These are phyloP conservation scores for Trametes villosa DNA, from an alignment of 768 basidiomycete species.

Conservation along the genomic window DNA sequence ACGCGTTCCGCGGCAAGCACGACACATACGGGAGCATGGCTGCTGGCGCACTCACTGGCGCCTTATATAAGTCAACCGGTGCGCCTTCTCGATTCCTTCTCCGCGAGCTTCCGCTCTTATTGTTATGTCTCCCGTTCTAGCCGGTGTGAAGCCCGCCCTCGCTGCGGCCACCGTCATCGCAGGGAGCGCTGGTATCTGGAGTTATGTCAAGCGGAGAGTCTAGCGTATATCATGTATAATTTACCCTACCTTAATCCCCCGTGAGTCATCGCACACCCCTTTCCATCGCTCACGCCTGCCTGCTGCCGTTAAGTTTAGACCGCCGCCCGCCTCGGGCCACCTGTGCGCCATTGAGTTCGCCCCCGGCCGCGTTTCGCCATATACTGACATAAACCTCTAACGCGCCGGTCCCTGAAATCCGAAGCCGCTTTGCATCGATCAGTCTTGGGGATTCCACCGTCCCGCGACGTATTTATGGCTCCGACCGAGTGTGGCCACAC, in stretches of 20 bases:
- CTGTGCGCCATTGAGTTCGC: slow-evolving; percentile 17
- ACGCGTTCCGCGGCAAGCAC: slow-evolving; percentile 86
- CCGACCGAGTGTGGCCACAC: slow-evolving; percentile 15
- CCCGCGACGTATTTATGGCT: slow-evolving; percentile 21
- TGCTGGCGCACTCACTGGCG: slow-evolving; percentile 90
- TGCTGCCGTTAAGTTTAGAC: slow-evolving; percentile 26
- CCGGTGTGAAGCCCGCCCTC: slow-evolving; percentile 88
- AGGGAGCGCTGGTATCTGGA: slow-evolving; percentile 90
- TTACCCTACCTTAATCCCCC: slow-evolving; percentile 36
- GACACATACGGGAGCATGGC: slow-evolving; percentile 91
- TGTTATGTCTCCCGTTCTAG: slow-evolving; percentile 52
- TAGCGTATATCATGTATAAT: slow-evolving; percentile 57
- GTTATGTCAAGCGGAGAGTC: slow-evolving; percentile 89
- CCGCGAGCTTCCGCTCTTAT: slow-evolving; percentile 31
- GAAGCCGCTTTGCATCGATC: slow-evolving; percentile 24
- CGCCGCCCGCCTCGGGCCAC: slow-evolving; percentile 15
- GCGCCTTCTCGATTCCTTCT: slow-evolving; percentile 44
- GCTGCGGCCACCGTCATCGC: slow-evolving; percentile 90
- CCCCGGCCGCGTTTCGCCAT: slow-evolving; percentile 18
- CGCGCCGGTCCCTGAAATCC: slow-evolving; percentile 19
- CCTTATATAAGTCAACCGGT: slow-evolving; percentile 94
- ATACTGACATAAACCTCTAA: slow-evolving; percentile 23
- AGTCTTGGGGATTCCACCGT: not conserved
- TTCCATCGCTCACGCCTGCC: slow-evolving; percentile 11
- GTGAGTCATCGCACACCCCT: slow-evolving; percentile 31